Base-by-base conservation (phyloP, 1,284 basidiomycete species). In the Puccinia hordei region DNA sequence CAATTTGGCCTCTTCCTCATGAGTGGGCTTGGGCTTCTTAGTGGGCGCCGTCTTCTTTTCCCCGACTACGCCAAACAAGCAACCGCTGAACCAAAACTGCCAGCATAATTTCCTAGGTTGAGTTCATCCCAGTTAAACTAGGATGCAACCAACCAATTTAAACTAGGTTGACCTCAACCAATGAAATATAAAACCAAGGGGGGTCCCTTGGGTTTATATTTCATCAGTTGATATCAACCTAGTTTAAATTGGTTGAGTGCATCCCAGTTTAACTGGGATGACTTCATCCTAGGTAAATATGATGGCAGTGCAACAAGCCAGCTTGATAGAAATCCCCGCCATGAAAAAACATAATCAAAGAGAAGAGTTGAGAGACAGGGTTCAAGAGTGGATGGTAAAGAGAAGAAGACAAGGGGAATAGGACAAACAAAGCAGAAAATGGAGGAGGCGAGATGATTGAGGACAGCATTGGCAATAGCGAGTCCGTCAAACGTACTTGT, bases 351-450 rank as follows among this genome's bases (percentile, higher is more conserved):
- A 27, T 81, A 78, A 15, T 85, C 75, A 24, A 85, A 83, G 0
- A 83, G 83, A 19, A 81, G 30, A 38, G 6, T n/a, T 72, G 33
- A 72, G 84, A 83, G 10, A 84, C 83, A 22, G 84, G 83, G 1
- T 82, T 30, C 2, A 84, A 84, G 63, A 85, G 84, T 59, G 82
- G 82, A 49, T n/a, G n/a, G 84, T 83, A 72, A 55, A 15, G 33
- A 57, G 51, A 35, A 80, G 82, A 0, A 83, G 83, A 0, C 83
- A 65, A 0, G 83, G 84, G 0, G 84, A 80, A 65, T 85, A 84
- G 6, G 46, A 65, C 74, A 15, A 19, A 77, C 83, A 3, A 85
- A 81, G 0, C 76, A 78, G 3, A 35, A 22, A 41, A 72, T 73
- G 19, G 22, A 17, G 35, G 27, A 9, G 49, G 71, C 41, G 33